Base-by-base conservation (phyloP, 2,329 filamentous ascomycete genomes). In the Colletotrichum zoysiae region DNA sequence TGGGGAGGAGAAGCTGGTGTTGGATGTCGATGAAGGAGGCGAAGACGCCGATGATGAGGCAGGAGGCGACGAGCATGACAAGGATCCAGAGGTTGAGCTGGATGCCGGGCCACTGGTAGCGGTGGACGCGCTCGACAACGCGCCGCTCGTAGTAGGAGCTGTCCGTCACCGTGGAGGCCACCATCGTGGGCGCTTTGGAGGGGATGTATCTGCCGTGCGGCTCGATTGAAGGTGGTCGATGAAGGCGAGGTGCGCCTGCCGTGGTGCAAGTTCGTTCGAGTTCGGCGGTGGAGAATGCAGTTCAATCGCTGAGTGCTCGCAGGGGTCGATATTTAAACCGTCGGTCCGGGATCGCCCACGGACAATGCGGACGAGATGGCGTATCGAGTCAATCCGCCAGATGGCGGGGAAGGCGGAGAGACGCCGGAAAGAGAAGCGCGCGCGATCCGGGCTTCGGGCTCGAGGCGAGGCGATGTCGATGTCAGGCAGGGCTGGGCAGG, bases 1-100 rank as follows among this genome's bases (percentile, higher is more conserved):
- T 81, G 4, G 83, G 80, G 11, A 92, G 81, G 2, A 81, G 74
- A 14, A 92, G 80, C 70, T 87, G 86, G 51, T 85, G 78, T 78
- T 92, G 90, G 44, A 87, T 86, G 73, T 86, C 82, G 70, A 91
- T 84, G 74, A 92, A 91, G 26, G 83, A 86, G 18, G 86, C 82
- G 74, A 91, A 90, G 26, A 92, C 86, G 64, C 90, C 90, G 51
- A 92, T 84, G 73, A 91, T 87, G 65, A 85, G 86, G 65, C 85
- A 83, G 6, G 88, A 86, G 1, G 88, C 86, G 5, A 89, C 83
- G 14, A 92, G 82, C 87, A 92, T 91, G 75, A 91, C 82, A 61
- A 92, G 82, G 77, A 92, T 88, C 89, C 90, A 92, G 62, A 92
- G 81, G 77, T 91, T 91, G 70, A 92, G 84, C 79, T 91, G 88